These are phyloP conservation scores for Mycena vitilis DNA, from an alignment of 768 basidiomycete species.

Conservation along the genomic window DNA sequence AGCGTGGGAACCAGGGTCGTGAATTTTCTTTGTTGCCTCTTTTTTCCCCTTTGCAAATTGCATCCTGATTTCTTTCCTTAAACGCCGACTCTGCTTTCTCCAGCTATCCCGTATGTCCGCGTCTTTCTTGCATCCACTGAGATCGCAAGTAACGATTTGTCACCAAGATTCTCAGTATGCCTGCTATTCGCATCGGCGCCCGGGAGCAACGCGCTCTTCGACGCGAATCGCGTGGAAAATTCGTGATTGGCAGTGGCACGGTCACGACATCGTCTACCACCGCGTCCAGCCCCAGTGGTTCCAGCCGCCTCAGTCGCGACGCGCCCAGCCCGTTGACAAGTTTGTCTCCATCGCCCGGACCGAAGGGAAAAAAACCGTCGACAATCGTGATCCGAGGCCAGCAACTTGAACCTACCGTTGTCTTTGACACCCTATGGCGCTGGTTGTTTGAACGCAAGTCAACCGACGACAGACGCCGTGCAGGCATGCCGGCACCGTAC, in stretches of 20 bases:
- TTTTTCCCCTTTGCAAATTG: not conserved
- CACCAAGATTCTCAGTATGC: not conserved
- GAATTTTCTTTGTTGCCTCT: not conserved
- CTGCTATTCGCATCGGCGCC: constrained; percentile 1
- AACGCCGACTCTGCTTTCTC: not conserved
- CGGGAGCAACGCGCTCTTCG: not conserved
- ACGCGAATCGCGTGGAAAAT: constrained; percentile 1
- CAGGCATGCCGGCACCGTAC: constrained; percentile 63
- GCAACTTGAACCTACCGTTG: constrained; percentile 57
- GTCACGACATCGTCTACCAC: constrained; percentile 1
- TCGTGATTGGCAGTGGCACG: not conserved
- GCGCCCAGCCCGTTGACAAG: constrained; percentile 18
- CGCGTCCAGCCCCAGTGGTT: not conserved
- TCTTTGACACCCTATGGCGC: constrained; percentile 72
- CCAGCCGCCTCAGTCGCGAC: constrained; percentile 14
- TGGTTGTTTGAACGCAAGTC: constrained; percentile 68
- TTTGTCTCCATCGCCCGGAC: constrained; percentile 11
- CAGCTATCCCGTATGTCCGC: not conserved
- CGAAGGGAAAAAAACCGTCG: not conserved
- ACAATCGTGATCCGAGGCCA: constrained; percentile 40
- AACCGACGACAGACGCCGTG: constrained; percentile 65
- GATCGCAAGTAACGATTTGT: constrained; percentile 3
- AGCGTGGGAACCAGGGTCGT: not conserved
- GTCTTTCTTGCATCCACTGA: not conserved
- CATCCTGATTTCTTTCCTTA: not conserved